A percentile compares a stretch with the other conserved stretches of the same genome.
Conservation (phyloP, 345 rosid species). For the Arabidopsis thaliana region DNA sequence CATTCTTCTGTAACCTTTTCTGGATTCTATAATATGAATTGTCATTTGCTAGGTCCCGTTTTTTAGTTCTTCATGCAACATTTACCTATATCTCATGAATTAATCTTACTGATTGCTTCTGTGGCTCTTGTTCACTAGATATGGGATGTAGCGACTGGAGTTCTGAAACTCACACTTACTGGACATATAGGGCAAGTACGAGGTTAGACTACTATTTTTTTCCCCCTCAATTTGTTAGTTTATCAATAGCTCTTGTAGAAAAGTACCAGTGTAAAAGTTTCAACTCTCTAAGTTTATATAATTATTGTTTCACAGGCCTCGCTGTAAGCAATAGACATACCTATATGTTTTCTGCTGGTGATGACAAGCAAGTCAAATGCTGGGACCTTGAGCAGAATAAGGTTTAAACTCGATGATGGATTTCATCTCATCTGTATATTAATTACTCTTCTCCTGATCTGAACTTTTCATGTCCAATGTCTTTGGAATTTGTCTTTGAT, state of each 20-base stretch:
- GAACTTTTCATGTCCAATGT: slow-evolving; percentile 14
- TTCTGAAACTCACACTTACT: slow-evolving; percentile 82
- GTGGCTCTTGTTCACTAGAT: slow-evolving; percentile 54
- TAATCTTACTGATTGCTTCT: neutral
- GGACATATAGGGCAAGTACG: slow-evolving; percentile 92
- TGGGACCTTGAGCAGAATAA: slow-evolving; percentile 99
- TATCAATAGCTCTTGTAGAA: slow-evolving; percentile 11
- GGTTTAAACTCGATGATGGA: slow-evolving; percentile 51
- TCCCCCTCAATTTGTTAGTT: slow-evolving; percentile 22
- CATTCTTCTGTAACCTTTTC: slow-evolving; percentile 7
- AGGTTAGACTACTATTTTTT: slow-evolving; percentile 52
- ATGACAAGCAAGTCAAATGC: slow-evolving; percentile 97
- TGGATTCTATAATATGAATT: neutral
- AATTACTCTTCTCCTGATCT: neutral
- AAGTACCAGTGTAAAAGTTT: neutral
- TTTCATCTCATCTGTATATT: slow-evolving; percentile 3
- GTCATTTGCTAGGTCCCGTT: neutral
- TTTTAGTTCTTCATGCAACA: neutral
- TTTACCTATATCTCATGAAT: slow-evolving; percentile 2
- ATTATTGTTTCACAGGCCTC: slow-evolving; percentile 62
- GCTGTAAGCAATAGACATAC: slow-evolving; percentile 85
- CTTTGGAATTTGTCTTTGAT: slow-evolving; percentile 21
- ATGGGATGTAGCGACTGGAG: slow-evolving; percentile 95
- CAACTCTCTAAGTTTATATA: neutral
- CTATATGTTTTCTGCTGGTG: slow-evolving; percentile 95